A percentile compares a stretch with the other conserved stretches of the same genome.
phyloP scores from a whole-genome alignment of 768 basidiomycete species.

The Amanita brunnescens region DNA sequence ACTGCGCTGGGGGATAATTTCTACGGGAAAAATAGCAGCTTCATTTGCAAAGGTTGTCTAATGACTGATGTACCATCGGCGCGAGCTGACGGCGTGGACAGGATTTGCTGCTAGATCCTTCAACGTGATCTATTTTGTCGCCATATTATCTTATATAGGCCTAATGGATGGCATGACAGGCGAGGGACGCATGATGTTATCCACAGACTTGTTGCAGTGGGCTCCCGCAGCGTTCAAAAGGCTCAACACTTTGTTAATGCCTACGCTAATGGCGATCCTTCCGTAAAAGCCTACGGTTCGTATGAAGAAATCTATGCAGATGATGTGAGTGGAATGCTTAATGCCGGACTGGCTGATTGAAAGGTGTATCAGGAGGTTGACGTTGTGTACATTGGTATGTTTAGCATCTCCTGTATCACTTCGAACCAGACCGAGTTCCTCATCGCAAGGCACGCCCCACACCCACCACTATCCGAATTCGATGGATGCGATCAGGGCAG shows the following conservation, averaged over 20 bases:
- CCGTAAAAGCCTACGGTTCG: constrained; percentile 59
- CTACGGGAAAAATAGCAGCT: constrained; percentile 66
- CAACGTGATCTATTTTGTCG: constrained; percentile 35
- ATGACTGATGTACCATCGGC: not conserved
- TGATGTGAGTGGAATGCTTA: constrained; percentile 30
- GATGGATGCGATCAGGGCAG: constrained; percentile 63
- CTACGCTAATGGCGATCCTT: constrained; percentile 38
- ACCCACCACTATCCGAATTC: constrained; percentile 76
- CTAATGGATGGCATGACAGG: not conserved
- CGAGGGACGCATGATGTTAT: constrained; percentile 56
- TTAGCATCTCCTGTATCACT: constrained; percentile 5
- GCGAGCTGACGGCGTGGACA: constrained; percentile 19
- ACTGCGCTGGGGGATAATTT: constrained; percentile 82
- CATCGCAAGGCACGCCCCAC: constrained; percentile 64
- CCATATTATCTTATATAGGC: not conserved
- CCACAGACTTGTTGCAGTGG: constrained; percentile 68
- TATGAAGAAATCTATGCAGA: constrained; percentile 72
- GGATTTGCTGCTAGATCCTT: constrained; percentile 73
- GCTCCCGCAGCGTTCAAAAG: constrained; percentile 61
- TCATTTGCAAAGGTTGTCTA: constrained; percentile 52
- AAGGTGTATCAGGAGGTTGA: constrained; percentile 49
- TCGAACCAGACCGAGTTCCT: not conserved
- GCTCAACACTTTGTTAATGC: constrained; percentile 61
- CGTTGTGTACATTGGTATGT: constrained; percentile 62
- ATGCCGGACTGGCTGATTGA: constrained; percentile 2